Evolutionary conservation across 2,329 filamentous ascomycete genomes (phyloP).

Genomic region (Colletotrichum falcatum): DNA sequence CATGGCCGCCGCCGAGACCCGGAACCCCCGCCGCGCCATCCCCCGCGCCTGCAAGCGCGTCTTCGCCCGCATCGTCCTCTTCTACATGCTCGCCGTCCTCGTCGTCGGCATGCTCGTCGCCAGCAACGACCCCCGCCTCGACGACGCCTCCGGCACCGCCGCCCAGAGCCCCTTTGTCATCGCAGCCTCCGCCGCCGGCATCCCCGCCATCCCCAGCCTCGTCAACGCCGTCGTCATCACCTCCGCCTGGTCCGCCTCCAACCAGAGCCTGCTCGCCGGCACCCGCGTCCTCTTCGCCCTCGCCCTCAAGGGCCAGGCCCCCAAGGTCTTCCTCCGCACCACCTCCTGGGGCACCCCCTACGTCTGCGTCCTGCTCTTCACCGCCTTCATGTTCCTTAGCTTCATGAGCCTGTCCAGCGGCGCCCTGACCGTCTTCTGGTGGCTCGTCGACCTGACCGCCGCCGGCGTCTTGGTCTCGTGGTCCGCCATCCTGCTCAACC

Average conservation of each 20-base stretch:
- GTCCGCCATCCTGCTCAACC: conserved; percentile 66
- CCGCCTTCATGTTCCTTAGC: conserved; percentile 70
- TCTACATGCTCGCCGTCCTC: conserved; percentile 63
- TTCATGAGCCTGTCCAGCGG: conserved; percentile 70
- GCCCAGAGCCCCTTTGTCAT: conserved; percentile 65
- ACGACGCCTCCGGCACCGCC: conserved; percentile 61
- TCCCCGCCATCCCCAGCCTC: conserved; percentile 64
- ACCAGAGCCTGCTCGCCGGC: conserved; percentile 67
- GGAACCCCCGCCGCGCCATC: conserved; percentile 60
- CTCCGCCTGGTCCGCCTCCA: conserved; percentile 63
- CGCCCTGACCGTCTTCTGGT: conserved; percentile 71
- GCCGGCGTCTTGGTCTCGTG: conserved; percentile 66
- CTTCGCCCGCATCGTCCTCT: conserved; percentile 48
- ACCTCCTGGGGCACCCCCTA: conserved; percentile 48
- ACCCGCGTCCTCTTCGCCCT: conserved; percentile 68
- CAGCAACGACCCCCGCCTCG: conserved; percentile 62
- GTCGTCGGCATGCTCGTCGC: conserved; percentile 66
- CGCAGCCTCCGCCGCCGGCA: conserved; percentile 64
- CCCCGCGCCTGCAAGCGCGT: conserved; percentile 46
- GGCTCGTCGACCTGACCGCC: conserved; percentile 68
- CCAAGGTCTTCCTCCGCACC: conserved; percentile 55
- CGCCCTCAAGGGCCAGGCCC: conserved; percentile 64
- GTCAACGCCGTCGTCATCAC: conserved; percentile 68
- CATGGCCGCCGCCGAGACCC: conserved; percentile 46
- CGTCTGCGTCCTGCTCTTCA: conserved; percentile 53